A percentile compares a stretch with the other conserved stretches of the same genome.
Conservation (phyloP, 164 flowering plant genomes). For the Vitis amurensis region DNA sequence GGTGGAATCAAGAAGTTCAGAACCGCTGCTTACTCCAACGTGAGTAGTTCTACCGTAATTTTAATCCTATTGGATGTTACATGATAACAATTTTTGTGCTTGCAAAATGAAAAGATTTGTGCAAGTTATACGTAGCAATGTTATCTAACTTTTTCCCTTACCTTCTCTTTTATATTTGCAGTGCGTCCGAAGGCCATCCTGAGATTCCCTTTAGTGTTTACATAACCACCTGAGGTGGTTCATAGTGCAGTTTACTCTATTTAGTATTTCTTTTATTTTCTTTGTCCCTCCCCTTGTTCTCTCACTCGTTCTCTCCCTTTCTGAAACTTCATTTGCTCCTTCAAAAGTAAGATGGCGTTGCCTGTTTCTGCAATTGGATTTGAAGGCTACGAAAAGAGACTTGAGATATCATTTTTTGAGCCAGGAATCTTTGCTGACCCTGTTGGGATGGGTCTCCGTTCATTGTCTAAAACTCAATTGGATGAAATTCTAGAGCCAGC, state of each 20-base stretch:
- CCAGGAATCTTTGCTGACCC: constrained; percentile 63
- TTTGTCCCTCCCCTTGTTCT: constrained; percentile 7
- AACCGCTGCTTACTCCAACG: constrained; percentile 81
- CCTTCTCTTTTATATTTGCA: constrained; percentile 37
- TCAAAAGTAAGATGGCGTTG: constrained; percentile 39
- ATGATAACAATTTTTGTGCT: not conserved
- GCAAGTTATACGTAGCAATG: no score
- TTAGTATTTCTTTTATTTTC: constrained; percentile 6
- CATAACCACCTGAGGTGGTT: constrained; percentile 22
- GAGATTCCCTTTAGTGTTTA: constrained; percentile 28
- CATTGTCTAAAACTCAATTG: constrained; percentile 56
- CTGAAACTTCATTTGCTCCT: constrained; percentile 1
- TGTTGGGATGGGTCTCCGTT: constrained; percentile 58
- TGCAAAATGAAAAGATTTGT: not conserved
- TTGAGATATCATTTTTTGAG: constrained; percentile 67
- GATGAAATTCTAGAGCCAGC: constrained; percentile 74
- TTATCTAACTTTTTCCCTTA: not conserved
- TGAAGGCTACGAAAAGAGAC: constrained; percentile 91
- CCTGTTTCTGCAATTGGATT: constrained; percentile 76
- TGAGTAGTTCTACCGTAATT: constrained; percentile 23
- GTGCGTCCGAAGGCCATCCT: constrained; percentile 89
- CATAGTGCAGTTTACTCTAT: constrained; percentile 5
- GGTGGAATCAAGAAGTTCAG: constrained; percentile 75
- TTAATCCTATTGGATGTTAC: no score
- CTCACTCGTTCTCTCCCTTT: constrained; percentile 9